Evolutionary conservation across 371 early-diverging fungal genomes (phyloP).

Genomic region (Funneliformis caledonium): DNA sequence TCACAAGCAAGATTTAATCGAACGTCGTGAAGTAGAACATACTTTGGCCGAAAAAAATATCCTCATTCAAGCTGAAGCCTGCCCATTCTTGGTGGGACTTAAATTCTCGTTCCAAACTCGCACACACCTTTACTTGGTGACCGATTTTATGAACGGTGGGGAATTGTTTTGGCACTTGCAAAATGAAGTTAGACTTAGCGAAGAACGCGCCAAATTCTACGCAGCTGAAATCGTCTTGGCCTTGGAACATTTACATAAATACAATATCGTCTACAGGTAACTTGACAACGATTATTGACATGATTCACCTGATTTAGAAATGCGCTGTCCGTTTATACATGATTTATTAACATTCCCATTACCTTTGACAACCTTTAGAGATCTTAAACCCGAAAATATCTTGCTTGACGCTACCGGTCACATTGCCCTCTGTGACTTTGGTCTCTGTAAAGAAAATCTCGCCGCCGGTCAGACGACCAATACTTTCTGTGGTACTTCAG

Average conservation of each 20-base stretch:
- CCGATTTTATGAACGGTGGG: slow-evolving; percentile 99
- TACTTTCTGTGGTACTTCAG: slow-evolving; percentile 93
- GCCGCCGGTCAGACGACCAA: slow-evolving; percentile 75
- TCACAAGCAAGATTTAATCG: slow-evolving; percentile 74
- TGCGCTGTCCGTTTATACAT: not conserved
- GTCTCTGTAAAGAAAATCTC: slow-evolving; percentile 81
- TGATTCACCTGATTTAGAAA: not conserved
- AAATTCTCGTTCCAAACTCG: slow-evolving; percentile 94
- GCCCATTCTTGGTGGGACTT: slow-evolving; percentile 95
- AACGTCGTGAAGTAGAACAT: slow-evolving; percentile 70
- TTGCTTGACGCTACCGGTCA: slow-evolving; percentile 78
- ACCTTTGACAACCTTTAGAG: slow-evolving; percentile 45
- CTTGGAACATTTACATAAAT: slow-evolving; percentile 85
- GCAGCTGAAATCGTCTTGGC: slow-evolving; percentile 86
- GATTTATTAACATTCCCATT: not conserved
- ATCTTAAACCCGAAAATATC: slow-evolving; percentile 92
- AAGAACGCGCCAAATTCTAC: slow-evolving; percentile 81
- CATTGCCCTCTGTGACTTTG: slow-evolving; percentile 91
- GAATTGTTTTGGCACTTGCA: slow-evolving; percentile 96
- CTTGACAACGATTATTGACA: not conserved
- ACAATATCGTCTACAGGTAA: slow-evolving; percentile 84
- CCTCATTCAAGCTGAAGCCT: slow-evolving; percentile 56
- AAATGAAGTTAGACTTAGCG: slow-evolving; percentile 79
- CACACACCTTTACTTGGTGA: slow-evolving; percentile 85
- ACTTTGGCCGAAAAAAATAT: slow-evolving; percentile 82